phyloP scores from a whole-genome alignment of 2,329 filamentous ascomycete genomes.

The Stagonosporopsis cucurbitacearum region DNA sequence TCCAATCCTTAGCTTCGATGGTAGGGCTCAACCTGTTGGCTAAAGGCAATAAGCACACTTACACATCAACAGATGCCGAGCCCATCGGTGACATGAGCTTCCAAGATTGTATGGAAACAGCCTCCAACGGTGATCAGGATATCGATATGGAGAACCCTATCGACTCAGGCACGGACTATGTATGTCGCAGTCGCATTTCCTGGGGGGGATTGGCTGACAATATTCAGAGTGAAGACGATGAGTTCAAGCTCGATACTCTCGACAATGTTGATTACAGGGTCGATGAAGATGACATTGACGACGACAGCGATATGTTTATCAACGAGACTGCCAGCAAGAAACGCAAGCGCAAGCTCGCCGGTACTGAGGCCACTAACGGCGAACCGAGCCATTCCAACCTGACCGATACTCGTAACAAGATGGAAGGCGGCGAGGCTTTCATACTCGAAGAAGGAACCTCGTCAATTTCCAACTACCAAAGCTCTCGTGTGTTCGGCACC shows the following conservation, averaged over 20 bases:
- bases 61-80: slow-evolving; percentile 18
- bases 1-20: slow-evolving; percentile 20
- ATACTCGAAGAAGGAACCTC: slow-evolving; percentile 29
- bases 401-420: slow-evolving; percentile 18
- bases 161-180: slow-evolving; percentile 7
- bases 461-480: slow-evolving; percentile 4
- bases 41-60: not conserved
- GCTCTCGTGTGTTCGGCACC: slow-evolving; percentile 28
- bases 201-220: slow-evolving; percentile 6
- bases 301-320: slow-evolving; percentile 15
- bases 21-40: slow-evolving; percentile 12
- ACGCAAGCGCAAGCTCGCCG: slow-evolving; percentile 24
- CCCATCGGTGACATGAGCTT: slow-evolving; percentile 10
- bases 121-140: slow-evolving; percentile 14
- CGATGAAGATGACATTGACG: slow-evolving; percentile 17
- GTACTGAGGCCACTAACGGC: slow-evolving; percentile 12
- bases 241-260: slow-evolving; percentile 29
- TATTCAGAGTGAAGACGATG: slow-evolving; percentile 20
- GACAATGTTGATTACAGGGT: slow-evolving; percentile 9
- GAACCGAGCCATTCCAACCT: slow-evolving; percentile 13
- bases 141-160: slow-evolving; percentile 11
- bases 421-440: slow-evolving; percentile 27
- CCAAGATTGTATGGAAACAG: slow-evolving; percentile 15
- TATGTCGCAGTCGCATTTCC: not conserved
- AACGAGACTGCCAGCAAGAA: slow-evolving; percentile 12